A percentile compares a stretch with the other conserved stretches of the same genome.
phyloP scores from a whole-genome alignment of 2,329 filamentous ascomycete genomes.

The Colletotrichum phormii region DNA sequence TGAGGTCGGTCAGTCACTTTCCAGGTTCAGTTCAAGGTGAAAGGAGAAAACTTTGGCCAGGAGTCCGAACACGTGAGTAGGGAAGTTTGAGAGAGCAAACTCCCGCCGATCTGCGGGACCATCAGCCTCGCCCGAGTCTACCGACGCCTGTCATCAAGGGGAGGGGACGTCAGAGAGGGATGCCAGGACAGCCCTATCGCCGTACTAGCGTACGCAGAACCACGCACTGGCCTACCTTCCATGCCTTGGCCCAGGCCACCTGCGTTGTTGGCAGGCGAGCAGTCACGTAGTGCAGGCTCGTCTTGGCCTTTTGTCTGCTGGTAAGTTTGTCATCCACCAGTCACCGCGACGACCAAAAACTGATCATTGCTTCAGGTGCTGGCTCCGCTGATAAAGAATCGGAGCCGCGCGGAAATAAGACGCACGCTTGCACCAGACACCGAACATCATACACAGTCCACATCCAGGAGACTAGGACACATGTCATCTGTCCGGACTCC shows the following conservation, averaged over 20 bases:
- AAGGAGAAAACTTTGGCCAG: neutral
- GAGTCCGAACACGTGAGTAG: neutral
- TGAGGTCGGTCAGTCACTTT: neutral
- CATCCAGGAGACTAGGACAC: neutral
- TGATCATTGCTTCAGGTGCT: slow-evolving; percentile 8
- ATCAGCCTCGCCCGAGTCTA: slow-evolving; percentile 15
- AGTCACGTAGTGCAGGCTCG: neutral
- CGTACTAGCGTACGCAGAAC: neutral
- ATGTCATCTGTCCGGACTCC: slow-evolving; percentile 8
- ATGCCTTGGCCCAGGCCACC: neutral
- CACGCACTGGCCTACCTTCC: neutral
- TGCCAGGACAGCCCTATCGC: slow-evolving; percentile 15
- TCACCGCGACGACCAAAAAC: slow-evolving; percentile 15
- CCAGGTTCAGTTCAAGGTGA: neutral
- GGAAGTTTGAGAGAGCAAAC: neutral
- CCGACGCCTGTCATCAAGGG: slow-evolving; percentile 1
- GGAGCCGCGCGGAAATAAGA: slow-evolving; percentile 8
- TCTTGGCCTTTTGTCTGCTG: neutral
- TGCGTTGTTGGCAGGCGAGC: neutral
- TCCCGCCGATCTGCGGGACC: slow-evolving; percentile 4
- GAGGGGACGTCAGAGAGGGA: neutral
- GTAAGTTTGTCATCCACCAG: neutral
- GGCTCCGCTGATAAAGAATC: slow-evolving; percentile 23
- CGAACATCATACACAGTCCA: neutral
- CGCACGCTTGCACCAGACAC: neutral